Base-by-base conservation (phyloP, 768 basidiomycete genomes). In the Boletus rufocinnamomeus region DNA sequence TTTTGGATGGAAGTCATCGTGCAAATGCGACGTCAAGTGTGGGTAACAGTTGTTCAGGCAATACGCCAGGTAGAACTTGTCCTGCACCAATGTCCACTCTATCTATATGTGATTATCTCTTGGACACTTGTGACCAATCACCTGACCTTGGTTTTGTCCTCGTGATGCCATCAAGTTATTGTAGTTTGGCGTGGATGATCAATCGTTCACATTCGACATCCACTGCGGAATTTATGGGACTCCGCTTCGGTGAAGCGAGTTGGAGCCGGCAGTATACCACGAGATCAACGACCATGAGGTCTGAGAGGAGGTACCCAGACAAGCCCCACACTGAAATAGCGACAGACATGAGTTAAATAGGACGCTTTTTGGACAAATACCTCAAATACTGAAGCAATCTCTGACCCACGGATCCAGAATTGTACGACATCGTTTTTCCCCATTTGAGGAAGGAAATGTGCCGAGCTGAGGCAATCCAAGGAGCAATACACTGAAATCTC, bases 1-100 rank as follows among this genome's bases (percentile, higher is more conserved):
- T 80, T 82, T 72, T 85, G 79, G 56, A 85, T 69, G 34, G 77
- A 76, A 71, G 81, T 79, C 73, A 74, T 78, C 68, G 68, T 44
- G 41, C 32, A 35, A 23, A 38, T 48, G 51, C 19, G 47, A 14
- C 7, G 43, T 55, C 30, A 27, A 37, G 23, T 23, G 44, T 57
- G 34, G 54, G 38, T 28, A 37, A 53, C 9, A n/a, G 13, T 10
- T 47, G 9, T 25, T 52, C 10, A 21, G 9, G 53, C 32, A 17
- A 52, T 37, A 38, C 25, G 11, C 6, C 27, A 30, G 28, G 27
- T 35, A 35, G 35, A 52, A 48, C 13, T 41, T 25, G n/a, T 34
- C 34, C 21, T 45, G 6, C n/a, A 41, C 13, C 32, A 30, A 30
- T 9, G 14, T 27, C 53, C 34, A 27, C 11, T 43, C 52, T 54